Base-by-base conservation (phyloP, 2,329 filamentous ascomycete genomes). In the Zymoseptoria passerinii region DNA sequence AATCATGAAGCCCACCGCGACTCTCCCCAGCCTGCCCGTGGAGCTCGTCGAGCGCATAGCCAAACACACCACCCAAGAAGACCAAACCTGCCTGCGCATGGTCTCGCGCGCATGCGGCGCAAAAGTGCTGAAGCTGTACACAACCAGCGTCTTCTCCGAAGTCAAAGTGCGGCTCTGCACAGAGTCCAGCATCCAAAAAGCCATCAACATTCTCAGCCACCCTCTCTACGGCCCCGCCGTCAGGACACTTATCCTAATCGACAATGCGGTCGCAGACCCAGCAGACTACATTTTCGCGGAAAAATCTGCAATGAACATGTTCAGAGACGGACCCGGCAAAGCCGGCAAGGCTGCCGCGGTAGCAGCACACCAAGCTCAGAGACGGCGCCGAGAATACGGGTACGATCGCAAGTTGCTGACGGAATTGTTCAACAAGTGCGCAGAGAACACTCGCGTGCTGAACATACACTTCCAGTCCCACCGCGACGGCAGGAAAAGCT, bases 31-130 rank as follows among this genome's bases (percentile, higher is more conserved):
- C n/a, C 35, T 44, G 2, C 53, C 53, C 2, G 19, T 28, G 10
- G 53, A 50, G 16, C 40, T 55, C 13, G 23, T 55, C 53, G 35
- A 55, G 53, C 23, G 23, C 53, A 48, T 55, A 19, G 53, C 53
- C 10, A 3, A 55, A 18, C 9, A 7, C 23, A 16, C 48, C 20
- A 16, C 8, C 10, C 4, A 18, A 19, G 18, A 55, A 29, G 29
- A 48, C 35, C 53, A 16, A 20, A 55, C n/a, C 7, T 16, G 35
- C 10, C 53, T 55, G 1, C 40, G 53, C 18, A 40, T 55, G n/a
- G 40, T 28, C 2, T 48, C 29, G 3, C 35, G 20, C 29, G 40
- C 19, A n/a, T 19, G 16, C 40, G 20, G 13, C 35, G 19, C 18
- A 4, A 55, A 55, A 5, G 10, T 48, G 8, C 53, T 55, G 28